Evolutionary conservation across 2,329 filamentous ascomycete species (phyloP).

Genomic region (Trichoderma pleuroti): DNA sequence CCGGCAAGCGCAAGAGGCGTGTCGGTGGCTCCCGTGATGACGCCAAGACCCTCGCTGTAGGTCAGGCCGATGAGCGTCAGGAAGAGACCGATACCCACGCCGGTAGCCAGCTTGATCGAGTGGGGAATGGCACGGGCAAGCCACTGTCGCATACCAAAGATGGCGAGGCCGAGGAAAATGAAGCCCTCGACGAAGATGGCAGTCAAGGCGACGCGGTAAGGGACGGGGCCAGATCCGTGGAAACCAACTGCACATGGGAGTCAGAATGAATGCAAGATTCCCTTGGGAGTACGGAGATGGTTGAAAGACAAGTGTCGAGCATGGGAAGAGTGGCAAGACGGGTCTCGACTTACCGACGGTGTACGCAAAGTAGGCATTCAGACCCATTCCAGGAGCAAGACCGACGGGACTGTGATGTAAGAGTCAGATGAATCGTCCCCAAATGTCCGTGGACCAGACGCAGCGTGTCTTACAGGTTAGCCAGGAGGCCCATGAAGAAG

Average conservation of each 20-base stretch:
- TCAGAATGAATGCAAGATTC: neutral
- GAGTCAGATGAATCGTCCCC: neutral
- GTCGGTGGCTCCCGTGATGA: conserved; percentile 63
- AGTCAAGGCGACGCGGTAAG: conserved; percentile 73
- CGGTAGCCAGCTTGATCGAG: conserved; percentile 82
- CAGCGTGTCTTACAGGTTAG: conserved; percentile 59
- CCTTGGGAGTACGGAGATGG: no score
- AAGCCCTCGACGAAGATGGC: conserved; percentile 87
- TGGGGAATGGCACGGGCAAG: conserved; percentile 77
- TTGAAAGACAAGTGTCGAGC: no score
- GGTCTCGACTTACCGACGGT: conserved; percentile 41
- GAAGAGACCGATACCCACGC: conserved; percentile 82
- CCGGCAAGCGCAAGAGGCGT: conserved; percentile 75
- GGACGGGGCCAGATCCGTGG: conserved; percentile 69
- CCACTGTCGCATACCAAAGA: conserved; percentile 83
- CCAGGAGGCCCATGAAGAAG: conserved; percentile 80
- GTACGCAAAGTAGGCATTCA: conserved; percentile 86
- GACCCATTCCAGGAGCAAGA: conserved; percentile 48
- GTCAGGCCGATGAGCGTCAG: conserved; percentile 72
- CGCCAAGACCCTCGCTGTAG: conserved; percentile 77
- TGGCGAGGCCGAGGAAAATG: conserved; percentile 75
- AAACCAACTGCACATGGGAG: conserved; percentile 54
- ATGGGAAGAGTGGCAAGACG: no score
- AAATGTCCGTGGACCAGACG: neutral
- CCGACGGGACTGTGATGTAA: conserved; percentile 32